A percentile compares a stretch with the other conserved stretches of the same genome.
These are phyloP conservation scores for Parietichytrium sp. DNA, from an alignment of 108 stramenopile genomes.

Conservation along the genomic window DNA sequence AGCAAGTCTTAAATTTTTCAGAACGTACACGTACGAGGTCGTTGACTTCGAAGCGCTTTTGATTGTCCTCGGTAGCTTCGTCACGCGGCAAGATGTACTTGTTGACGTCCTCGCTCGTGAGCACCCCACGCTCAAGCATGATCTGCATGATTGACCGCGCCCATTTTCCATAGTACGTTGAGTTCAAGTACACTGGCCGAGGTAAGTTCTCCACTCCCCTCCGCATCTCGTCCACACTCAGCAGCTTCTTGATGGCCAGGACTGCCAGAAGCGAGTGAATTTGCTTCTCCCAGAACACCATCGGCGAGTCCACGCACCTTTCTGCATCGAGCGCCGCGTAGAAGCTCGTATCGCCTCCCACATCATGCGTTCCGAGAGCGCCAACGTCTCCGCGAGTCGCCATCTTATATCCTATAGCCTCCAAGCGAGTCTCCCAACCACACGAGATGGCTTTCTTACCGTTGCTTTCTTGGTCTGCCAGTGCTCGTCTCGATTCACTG, in stretches of 20 bases:
- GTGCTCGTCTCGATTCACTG: too few relatives aligned
- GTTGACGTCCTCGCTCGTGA: neutral
- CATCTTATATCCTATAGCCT: too few relatives aligned
- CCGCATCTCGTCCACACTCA: conserved; percentile 27
- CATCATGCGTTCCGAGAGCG: conserved; percentile 12
- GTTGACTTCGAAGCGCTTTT: neutral
- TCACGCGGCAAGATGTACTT: conserved; percentile 28
- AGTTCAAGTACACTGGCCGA: neutral
- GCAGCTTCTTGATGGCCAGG: neutral
- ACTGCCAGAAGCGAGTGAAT: neutral
- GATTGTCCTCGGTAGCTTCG: neutral
- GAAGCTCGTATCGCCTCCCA: neutral
- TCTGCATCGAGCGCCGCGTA: neutral
- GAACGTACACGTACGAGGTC: conserved; percentile 1
- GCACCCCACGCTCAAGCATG: conserved; percentile 10
- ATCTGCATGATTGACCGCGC: neutral
- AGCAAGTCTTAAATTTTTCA: neutral
- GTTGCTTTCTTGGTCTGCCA: too few relatives aligned
- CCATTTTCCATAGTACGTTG: conserved; percentile 6
- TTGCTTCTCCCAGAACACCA: neutral
- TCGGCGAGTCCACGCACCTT: conserved; percentile 5
- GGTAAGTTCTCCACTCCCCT: conserved; percentile 25
- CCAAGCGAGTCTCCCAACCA: too few relatives aligned
- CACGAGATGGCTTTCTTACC: too few relatives aligned
- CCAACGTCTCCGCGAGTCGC: neutral